Evolutionary conservation across 2,329 filamentous ascomycete genomes (phyloP), one percentile per base, ranked within the genome.

Genomic region (Cadophora malorum): DNA sequence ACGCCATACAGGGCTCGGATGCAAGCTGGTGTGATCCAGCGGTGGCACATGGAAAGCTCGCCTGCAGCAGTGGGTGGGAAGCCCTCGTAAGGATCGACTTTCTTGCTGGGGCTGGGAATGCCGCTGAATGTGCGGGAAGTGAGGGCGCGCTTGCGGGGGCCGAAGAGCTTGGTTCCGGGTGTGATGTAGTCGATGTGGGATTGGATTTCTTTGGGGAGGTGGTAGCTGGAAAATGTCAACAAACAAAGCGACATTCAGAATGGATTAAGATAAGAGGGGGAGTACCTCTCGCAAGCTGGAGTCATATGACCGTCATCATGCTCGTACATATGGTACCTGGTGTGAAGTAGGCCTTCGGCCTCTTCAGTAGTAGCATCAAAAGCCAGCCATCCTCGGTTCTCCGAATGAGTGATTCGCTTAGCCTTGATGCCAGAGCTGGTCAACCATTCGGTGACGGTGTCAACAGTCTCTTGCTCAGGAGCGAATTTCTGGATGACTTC

Each of bases 101-200:
- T 66, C 16, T 62, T 35, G 14, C 47, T 41, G 16, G 47, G 49
- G 25, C 49, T 56, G 33, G 50, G 60, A 35, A 64, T 52, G 47
- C 66, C 66, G 23, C 25, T 50, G 38, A 62, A 49, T 4, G 14
- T 53, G 16, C 61, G 45, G 14, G 31, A 35, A 19, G 49, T 38
- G 45, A 68, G 61, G 2, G 52, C 60, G n/a, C 65, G 64, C 47
- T 69, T 70, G 6, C 33, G 12, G 6, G 67, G 65, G 1, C 68
- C 63, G 21, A 71, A 67, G 21, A 82, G 74, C 65, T 81, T 81
- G 65, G 82, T 75, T 35, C 80, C 81, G 0, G 81, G 82, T 2
- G 79, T 83, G 55, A 83, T 80, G 71, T 82, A 83, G 73, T 84
- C 82, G 65, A 84, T 76, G 66, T 83, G 80, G 8, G 76, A 66